A percentile compares a stretch with the other conserved stretches of the same genome.
Evolutionary conservation across 148 eudicot species (phyloP).

Genomic region (Rhododendron mucronatum): DNA sequence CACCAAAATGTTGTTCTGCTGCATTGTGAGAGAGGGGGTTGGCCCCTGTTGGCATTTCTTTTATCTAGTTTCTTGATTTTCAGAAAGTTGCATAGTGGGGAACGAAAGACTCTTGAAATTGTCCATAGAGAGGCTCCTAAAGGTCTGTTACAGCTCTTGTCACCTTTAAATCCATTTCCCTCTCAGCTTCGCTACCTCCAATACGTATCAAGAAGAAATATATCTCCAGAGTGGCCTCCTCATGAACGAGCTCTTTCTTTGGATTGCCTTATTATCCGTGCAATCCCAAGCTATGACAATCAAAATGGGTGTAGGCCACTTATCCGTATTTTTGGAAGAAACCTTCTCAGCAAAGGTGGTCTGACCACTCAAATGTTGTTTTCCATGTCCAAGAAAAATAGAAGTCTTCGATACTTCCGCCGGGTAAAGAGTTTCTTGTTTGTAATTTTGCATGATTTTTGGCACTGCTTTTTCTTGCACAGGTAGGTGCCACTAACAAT

Average conservation of each 20-base stretch:
- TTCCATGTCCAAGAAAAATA: constrained; percentile 81
- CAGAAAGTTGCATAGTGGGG: constrained; percentile 77
- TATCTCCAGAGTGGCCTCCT: constrained; percentile 96
- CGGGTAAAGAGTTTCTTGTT: constrained; percentile 43
- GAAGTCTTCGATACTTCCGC: constrained; percentile 69
- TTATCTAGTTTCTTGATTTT: constrained; percentile 83
- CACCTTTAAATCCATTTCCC: constrained; percentile 90
- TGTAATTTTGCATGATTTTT: background rate
- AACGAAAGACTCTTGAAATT: constrained; percentile 83
- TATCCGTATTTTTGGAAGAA: constrained; percentile 89
- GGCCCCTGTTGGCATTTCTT: constrained; percentile 86
- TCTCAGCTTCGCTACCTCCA: constrained; percentile 97
- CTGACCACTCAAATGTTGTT: constrained; percentile 83
- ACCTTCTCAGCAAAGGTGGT: constrained; percentile 79
- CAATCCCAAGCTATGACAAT: constrained; percentile 80
- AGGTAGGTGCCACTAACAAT: constrained; percentile 16
- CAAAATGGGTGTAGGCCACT: constrained; percentile 87
- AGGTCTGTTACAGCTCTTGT: constrained; percentile 74
- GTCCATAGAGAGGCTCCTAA: constrained; percentile 96
- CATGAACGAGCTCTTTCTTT: constrained; percentile 82
- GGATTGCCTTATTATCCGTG: constrained; percentile 90
- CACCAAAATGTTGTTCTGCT: constrained; percentile 83
- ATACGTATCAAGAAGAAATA: constrained; percentile 84
- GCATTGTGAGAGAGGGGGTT: constrained; percentile 99
- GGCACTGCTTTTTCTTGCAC: constrained; percentile 2